Evolutionary conservation across 352 stramenopile genomes (phyloP), one percentile per base, ranked within the genome.

Genomic region (Phytophthora kernoviae): DNA sequence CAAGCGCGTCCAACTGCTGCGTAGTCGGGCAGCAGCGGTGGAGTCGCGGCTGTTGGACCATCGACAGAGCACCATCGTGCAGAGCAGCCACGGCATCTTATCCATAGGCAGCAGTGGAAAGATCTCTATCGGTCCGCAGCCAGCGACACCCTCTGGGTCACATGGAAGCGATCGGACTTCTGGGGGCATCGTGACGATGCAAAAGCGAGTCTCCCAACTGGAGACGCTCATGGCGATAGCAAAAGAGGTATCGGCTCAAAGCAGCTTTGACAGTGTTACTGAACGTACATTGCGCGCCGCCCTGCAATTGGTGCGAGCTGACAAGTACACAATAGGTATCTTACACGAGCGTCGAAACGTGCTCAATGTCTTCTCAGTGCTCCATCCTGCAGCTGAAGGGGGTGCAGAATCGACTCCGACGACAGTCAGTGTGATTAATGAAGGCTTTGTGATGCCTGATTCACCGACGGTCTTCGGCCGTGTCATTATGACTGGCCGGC

Each of bases 291-390:
- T 91, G 2, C 72, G 63, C 2, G 79, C 81, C 0, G 72, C 73
- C 5, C 51, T 79, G 24, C 84, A 85, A 48, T 65, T 91, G 32
- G 78, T 91, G 5, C 64, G 63, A 12, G 78, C 78, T 2, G 75
- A 88, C 57, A 88, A 84, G 54, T 87, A 87, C 68, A 85, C 78
- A 4, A 62, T 91, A 18, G 81, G 78, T 0, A 62, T 91, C 15
- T 44, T 84, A 12, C 86, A 85, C 37, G 81, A 91, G 47, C 68
- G 77, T 14, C 72, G 70, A 18, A 87, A 87, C 44, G 65, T 84
- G 17, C 63, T 88, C 37, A 73, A 87, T 40, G 59, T 91, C 15
- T 88, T 77, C 50, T 91, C 81, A 0, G 45, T 52, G 11, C 22
- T 47, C 10, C 48, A 42, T n/a, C 40, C 44, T 26, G 15, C 36